Conservation (phyloP, 2,329 filamentous ascomycete genomes). For the Paramyrothecium sp. region DNA sequence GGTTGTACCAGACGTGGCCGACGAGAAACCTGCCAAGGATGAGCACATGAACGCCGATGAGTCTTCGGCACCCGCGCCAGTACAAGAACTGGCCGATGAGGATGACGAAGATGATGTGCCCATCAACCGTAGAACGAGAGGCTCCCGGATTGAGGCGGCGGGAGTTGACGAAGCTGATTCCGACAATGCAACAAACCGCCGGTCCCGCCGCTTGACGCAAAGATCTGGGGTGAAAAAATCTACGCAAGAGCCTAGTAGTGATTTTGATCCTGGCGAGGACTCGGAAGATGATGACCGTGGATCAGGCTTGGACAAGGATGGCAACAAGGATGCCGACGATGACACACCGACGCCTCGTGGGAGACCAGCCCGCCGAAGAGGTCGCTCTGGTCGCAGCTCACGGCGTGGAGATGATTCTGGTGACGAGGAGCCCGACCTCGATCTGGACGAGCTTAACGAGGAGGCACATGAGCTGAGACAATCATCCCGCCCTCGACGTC, state of each 20-base stretch:
- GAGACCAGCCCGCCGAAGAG: constrained; percentile 35
- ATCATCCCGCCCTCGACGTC: constrained; percentile 50
- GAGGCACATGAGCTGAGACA: constrained; percentile 62
- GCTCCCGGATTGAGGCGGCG: constrained; percentile 26
- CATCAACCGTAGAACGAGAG: constrained; percentile 44
- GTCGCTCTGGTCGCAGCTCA: constrained; percentile 44
- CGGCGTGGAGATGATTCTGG: constrained; percentile 50
- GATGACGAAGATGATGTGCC: constrained; percentile 50
- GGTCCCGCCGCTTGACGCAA: constrained; percentile 45
- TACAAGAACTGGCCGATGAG: constrained; percentile 33
- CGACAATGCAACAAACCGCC: constrained; percentile 22
- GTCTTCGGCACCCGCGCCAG: constrained; percentile 25
- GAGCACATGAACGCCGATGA: constrained; percentile 14
- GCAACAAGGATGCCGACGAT: constrained; percentile 39
- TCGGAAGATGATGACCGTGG: constrained; percentile 51
- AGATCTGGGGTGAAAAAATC: constrained; percentile 43
- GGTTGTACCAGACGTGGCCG: constrained; percentile 22
- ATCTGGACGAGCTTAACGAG: constrained; percentile 64
- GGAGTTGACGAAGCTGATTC: constrained; percentile 28
- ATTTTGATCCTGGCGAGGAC: constrained; percentile 60
- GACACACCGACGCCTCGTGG: constrained; percentile 52
- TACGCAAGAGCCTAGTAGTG: constrained; percentile 55
- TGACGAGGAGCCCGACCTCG: constrained; percentile 57
- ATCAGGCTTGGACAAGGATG: constrained; percentile 38
- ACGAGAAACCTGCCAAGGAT: constrained; percentile 12